Evolutionary conservation across 495 filamentous ascomycete genomes (phyloP), one percentile per base, ranked within the genome.

Genomic region (Penicillium mononematosum): DNA sequence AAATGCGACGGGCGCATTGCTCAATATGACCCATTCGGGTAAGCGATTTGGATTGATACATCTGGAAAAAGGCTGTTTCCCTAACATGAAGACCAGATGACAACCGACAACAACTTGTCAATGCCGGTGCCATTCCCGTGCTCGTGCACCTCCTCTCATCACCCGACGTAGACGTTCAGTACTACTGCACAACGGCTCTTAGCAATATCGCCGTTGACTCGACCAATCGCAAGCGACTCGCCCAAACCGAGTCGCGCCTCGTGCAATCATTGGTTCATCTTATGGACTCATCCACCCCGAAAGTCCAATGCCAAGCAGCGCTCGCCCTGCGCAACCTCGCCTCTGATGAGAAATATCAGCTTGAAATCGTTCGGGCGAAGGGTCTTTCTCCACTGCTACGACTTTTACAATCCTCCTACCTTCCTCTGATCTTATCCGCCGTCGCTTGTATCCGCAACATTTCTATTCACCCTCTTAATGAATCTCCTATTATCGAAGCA

Each of bases 21-120:
- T 98, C 29, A 98, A 98, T 70, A 98, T 98, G 94, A 98, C 94
- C 59, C 94, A 98, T 80, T 98, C 94, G 60, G 92, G 92, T 97
- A 83, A 49, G 82, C 62, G 42, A 12, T 17, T 25, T 43, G 39
- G 0, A 8, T 19, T 14, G 22, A 58, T 27, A 11, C 3, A 11
- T 55, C 14, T 20, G n/a, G 12, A 53, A 38, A 14, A 19, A 20
- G 19, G 9, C 31, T 4, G 5, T 55, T 20, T 45, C 16, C 39
- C 64, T 55, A 27, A 67, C 39, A 27, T 19, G 14, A 10, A 32
- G 34, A n/a, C 8, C 58, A 96, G 94, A 97, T 73, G 94, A 98
- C 68, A 98, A 98, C 70, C 85, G 94, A 53, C 91, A 96, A 76
- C 91, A 98, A 71, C 85, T 98, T 27, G 94, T 98, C 47, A 93